Evolutionary conservation across 139 green algal species (phyloP).

Genomic region (Zygnema circumcarinatum): DNA sequence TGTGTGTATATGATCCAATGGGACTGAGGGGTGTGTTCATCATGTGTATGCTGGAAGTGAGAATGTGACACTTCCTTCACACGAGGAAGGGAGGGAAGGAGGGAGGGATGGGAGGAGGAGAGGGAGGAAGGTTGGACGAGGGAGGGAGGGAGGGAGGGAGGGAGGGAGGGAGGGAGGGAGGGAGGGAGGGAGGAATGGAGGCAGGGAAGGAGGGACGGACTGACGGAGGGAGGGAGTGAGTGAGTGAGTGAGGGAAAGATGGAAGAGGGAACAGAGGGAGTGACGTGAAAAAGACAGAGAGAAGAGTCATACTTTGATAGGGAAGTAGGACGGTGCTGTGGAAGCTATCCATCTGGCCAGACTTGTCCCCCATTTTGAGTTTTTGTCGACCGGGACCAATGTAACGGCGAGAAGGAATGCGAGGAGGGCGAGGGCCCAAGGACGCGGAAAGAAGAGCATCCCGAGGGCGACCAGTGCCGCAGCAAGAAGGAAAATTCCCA

Average conservation of each 20-base stretch:
- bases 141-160: too few species aligned
- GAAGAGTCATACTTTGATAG: not conserved
- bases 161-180: too few species aligned
- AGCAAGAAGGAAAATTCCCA: not conserved
- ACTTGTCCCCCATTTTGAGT: not conserved
- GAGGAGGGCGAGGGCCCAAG: not conserved
- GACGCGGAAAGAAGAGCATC: not conserved
- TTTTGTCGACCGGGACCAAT: not conserved
- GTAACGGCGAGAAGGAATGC: not conserved
- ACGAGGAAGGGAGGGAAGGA: too few species aligned
- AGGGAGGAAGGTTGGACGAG: too few species aligned
- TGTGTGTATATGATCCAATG: too few species aligned
- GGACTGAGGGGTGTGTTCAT: too few species aligned
- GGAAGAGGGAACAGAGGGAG: not conserved
- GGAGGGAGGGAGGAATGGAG: too few species aligned
- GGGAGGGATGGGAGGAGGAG: too few species aligned
- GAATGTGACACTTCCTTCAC: too few species aligned
- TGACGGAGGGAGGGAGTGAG: too few species aligned
- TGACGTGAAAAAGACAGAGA: not conserved
- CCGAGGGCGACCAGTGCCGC: not conserved
- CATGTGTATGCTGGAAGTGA: too few species aligned
- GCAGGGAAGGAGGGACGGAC: too few species aligned
- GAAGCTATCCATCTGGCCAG: slow-evolving; percentile 24
- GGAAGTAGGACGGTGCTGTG: not conserved
- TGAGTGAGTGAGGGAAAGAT: not conserved